Evolutionary conservation across 768 basidiomycete genomes (phyloP).

Genomic region (Mycena latifolia): DNA sequence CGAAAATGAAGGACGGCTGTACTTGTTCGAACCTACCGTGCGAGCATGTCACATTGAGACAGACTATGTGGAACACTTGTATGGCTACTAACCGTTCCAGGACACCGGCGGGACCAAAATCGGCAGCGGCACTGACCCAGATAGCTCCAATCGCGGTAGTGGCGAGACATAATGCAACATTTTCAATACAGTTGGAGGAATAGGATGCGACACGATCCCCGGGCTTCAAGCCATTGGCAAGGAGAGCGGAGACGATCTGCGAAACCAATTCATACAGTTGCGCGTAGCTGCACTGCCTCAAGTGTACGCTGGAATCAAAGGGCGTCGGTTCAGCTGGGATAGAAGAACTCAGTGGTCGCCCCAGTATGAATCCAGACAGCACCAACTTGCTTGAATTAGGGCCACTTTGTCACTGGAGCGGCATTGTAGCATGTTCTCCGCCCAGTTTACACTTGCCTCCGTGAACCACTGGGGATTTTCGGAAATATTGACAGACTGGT

Average conservation of each 20-base stretch:
- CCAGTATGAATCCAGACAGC: conserved; percentile 31
- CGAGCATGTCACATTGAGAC: conserved; percentile 10
- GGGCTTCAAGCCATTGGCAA: conserved; percentile 62
- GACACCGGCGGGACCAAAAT: conserved; percentile 85
- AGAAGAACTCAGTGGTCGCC: conserved; percentile 33
- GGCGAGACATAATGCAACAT: conserved; percentile 75
- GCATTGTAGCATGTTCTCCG: conserved; percentile 81
- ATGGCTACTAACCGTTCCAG: conserved; percentile 68
- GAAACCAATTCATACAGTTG: conserved; percentile 63
- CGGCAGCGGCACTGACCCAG: conserved; percentile 86
- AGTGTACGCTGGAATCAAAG: conserved; percentile 54
- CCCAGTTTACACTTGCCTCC: conserved; percentile 79
- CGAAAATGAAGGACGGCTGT: conserved; percentile 77
- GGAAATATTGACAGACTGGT: conserved; percentile 63
- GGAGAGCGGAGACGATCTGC: conserved; percentile 68
- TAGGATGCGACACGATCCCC: conserved; percentile 85
- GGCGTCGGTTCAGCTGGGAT: conserved; percentile 73
- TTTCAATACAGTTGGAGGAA: conserved; percentile 84
- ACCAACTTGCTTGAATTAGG: conserved; percentile 78
- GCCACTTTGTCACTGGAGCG: conserved; percentile 71
- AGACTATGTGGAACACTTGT: background rate
- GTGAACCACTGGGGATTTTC: conserved; percentile 81
- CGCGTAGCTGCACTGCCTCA: conserved; percentile 65
- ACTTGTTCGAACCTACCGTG: conserved; percentile 80
- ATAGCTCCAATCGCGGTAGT: conserved; percentile 81